Percentiles rank a stretch among this genome's conserved stretches.
Conservation (phyloP, 768 basidiomycete species). For the Lyophyllum semitale region DNA sequence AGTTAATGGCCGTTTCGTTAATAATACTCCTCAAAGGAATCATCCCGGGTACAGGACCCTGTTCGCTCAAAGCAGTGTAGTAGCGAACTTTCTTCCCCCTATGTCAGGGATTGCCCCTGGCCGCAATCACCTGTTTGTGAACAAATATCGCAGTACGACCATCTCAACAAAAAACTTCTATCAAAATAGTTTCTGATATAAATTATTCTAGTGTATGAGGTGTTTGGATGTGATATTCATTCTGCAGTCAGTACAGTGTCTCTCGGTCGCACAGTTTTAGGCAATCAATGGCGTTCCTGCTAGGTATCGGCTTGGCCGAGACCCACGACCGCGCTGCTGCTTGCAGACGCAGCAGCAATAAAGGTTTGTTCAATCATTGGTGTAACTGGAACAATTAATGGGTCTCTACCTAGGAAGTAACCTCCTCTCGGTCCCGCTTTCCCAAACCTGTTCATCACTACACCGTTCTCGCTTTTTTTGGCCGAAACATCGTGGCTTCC, state of each 20-base stretch:
- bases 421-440: conserved; percentile 49
- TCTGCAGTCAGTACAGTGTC: conserved; percentile 27
- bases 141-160: conserved; percentile 31
- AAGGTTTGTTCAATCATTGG: conserved; percentile 32
- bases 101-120: conserved; percentile 32
- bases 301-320: conserved; percentile 30
- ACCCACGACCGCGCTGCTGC: conserved; percentile 19
- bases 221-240: conserved; percentile 36
- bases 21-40: conserved; percentile 20
- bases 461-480: conserved; percentile 47
- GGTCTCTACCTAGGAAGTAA: conserved; percentile 44
- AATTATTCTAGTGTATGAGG: conserved; percentile 25
- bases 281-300: not conserved
- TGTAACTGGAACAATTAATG: not conserved
- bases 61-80: conserved; percentile 22
- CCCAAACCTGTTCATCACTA: conserved; percentile 58
- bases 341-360: conserved; percentile 42
- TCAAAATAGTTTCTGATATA: not conserved
- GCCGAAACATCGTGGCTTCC: conserved; percentile 63
- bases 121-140: conserved; percentile 27
- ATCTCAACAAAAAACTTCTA: not conserved
- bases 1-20: not conserved
- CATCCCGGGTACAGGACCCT: conserved; percentile 34
- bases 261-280: not conserved
- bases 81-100: conserved; percentile 28